Percentiles rank a stretch among this genome's conserved stretches.
Evolutionary conservation across 2,329 filamentous ascomycete species (phyloP).

Genomic region (Bipolaris bicolor): DNA sequence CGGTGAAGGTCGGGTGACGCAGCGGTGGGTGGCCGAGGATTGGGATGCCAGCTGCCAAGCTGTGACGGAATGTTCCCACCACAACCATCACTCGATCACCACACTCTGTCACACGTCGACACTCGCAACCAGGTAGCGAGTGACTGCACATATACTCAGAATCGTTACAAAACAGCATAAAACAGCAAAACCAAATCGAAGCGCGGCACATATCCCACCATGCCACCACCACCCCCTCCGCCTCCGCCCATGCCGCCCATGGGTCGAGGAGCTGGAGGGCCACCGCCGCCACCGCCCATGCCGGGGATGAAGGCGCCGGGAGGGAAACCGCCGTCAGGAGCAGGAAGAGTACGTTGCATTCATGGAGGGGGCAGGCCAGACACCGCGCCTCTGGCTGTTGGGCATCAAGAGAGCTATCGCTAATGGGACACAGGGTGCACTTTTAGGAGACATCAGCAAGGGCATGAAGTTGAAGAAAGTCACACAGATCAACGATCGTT

Average conservation of each 20-base stretch:
- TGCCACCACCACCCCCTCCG: constrained; percentile 45
- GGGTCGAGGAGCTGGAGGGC: constrained; percentile 46
- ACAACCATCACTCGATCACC: constrained; percentile 23
- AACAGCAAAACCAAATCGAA: constrained; percentile 1
- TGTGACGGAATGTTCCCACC: constrained; percentile 19
- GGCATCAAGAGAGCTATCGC: constrained; percentile 17
- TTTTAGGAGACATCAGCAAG: constrained; percentile 87
- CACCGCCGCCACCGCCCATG: constrained; percentile 47
- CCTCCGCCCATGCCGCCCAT: constrained; percentile 48
- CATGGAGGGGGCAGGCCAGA: background rate
- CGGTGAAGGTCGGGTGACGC: constrained; percentile 28
- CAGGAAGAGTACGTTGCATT: constrained; percentile 42
- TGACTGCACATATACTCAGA: constrained; percentile 9
- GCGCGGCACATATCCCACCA: constrained; percentile 5
- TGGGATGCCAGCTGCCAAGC: constrained; percentile 8
- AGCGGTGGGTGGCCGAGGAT: constrained; percentile 24
- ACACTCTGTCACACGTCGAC: constrained; percentile 24
- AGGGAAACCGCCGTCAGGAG: constrained; percentile 39
- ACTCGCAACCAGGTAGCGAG: constrained; percentile 25
- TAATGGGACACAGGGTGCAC: constrained; percentile 69
- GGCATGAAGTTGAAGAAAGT: constrained; percentile 79
- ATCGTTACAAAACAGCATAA: background rate
- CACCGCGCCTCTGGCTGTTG: constrained; percentile 1
- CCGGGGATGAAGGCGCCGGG: constrained; percentile 43
- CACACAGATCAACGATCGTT: constrained; percentile 87